Evolutionary conservation across 805 yeast species (phyloP).

Genomic region (Lipomyces mesembrius): DNA sequence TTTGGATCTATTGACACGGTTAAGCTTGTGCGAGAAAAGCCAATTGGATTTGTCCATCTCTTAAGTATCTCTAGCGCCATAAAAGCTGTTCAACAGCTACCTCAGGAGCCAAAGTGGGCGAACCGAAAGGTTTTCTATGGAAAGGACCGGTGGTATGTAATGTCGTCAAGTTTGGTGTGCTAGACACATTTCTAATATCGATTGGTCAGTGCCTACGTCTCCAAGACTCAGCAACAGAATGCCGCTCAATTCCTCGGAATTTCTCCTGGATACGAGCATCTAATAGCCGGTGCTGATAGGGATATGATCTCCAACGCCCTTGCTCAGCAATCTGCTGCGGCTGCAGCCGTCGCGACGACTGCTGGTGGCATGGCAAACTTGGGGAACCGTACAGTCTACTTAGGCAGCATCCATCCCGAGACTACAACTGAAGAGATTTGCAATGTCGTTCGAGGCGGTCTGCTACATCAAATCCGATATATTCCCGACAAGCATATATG

Average conservation of each 20-base stretch:
- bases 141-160: constrained; percentile 66
- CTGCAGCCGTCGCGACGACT: constrained; percentile 94
- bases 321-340: constrained; percentile 93
- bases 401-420: constrained; percentile 88
- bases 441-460: constrained; percentile 94
- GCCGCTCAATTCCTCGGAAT: constrained; percentile 94
- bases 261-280: constrained; percentile 85
- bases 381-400: constrained; percentile 91
- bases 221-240: constrained; percentile 94
- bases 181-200: constrained; percentile 47
- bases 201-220: constrained; percentile 68
- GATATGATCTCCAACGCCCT: constrained; percentile 55
- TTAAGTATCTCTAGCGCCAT: constrained; percentile 85
- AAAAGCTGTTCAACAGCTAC: constrained; percentile 76
- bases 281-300: constrained; percentile 69
- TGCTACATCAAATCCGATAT: constrained; percentile 79
- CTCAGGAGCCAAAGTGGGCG: constrained; percentile 68
- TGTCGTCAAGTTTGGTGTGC: background rate
- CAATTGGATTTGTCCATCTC: constrained; percentile 81
- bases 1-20: constrained; percentile 87
- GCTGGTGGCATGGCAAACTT: constrained; percentile 92
- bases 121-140: constrained; percentile 86
- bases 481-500: constrained; percentile 87
- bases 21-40: constrained; percentile 78
- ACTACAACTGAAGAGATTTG: constrained; percentile 91